A percentile compares a stretch with the other conserved stretches of the same genome.
Evolutionary conservation across 495 filamentous ascomycete species (phyloP).

Genomic region (Lindgomyces ingoldianus): DNA sequence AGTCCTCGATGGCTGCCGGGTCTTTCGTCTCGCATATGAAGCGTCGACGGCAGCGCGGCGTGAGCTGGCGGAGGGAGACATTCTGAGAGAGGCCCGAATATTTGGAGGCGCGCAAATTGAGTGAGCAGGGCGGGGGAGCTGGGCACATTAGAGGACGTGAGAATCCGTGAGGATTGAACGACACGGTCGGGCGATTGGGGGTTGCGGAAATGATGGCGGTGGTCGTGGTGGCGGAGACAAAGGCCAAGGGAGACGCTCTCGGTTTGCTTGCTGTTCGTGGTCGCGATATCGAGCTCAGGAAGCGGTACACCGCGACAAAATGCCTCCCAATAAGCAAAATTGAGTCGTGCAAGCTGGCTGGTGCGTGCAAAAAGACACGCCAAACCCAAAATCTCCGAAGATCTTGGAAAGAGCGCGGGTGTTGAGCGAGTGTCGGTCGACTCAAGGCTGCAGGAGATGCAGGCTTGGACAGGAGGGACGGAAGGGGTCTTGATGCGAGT

Average conservation of each 20-base stretch:
- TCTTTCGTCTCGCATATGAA: conserved; percentile 40
- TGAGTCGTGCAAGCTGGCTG: background rate
- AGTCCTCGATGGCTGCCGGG: conserved; percentile 41
- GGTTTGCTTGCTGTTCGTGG: too few species aligned
- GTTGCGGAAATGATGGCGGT: background rate
- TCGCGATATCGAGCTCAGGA: background rate
- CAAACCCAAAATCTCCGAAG: conserved; percentile 1
- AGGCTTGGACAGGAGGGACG: conserved; percentile 1
- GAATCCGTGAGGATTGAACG: conserved; percentile 31
- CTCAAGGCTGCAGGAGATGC: background rate
- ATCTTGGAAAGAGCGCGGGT: background rate
- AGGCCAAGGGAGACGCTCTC: too few species aligned
- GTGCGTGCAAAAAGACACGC: background rate
- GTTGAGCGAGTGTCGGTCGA: background rate
- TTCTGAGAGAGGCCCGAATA: conserved; percentile 35
- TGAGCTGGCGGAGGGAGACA: conserved; percentile 41
- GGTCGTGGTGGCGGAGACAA: background rate
- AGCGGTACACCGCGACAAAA: background rate
- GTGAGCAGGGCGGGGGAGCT: conserved; percentile 29
- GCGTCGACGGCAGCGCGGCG: conserved; percentile 37
- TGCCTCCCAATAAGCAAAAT: conserved; percentile 1
- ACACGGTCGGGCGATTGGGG: background rate
- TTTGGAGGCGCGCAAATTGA: conserved; percentile 33
- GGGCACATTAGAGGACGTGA: conserved; percentile 35
- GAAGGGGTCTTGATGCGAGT: conserved; percentile 21